Evolutionary conservation across 345 rosid genomes (phyloP).

Genomic region (Raphanus sativus): DNA sequence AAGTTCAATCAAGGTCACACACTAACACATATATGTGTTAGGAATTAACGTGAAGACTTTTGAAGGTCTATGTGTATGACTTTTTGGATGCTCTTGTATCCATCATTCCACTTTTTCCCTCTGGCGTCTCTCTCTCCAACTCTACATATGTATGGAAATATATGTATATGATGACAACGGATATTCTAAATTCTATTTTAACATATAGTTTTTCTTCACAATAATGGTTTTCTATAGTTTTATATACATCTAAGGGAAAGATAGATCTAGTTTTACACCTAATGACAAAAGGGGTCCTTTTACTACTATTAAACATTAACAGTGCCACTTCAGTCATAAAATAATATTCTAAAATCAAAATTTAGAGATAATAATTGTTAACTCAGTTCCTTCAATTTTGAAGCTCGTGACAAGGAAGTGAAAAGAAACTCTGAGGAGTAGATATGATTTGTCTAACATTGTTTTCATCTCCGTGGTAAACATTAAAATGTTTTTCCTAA

Average conservation of each 20-base stretch:
- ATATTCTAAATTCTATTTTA: conserved; percentile 37
- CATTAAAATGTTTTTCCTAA: neutral
- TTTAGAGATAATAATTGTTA: conserved; percentile 1
- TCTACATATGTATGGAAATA: conserved; percentile 16
- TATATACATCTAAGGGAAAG: conserved; percentile 19
- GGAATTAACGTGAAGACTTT: conserved; percentile 46
- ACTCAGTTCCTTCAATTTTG: conserved; percentile 1
- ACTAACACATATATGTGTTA: conserved; percentile 35
- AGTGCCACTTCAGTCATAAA: conserved; percentile 20
- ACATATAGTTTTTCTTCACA: conserved; percentile 24
- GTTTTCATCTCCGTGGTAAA: neutral
- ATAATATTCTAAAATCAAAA: neutral
- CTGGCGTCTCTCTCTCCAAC: conserved; percentile 22
- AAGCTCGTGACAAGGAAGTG: conserved; percentile 24
- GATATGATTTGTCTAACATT: neutral
- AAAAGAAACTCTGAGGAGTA: conserved; percentile 21
- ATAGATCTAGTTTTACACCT: conserved; percentile 37
- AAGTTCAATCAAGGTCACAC: conserved; percentile 32
- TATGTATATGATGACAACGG: conserved; percentile 33
- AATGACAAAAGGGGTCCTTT: conserved; percentile 28
- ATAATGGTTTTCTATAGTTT: conserved; percentile 15
- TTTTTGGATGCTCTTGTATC: conserved; percentile 43
- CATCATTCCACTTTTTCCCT: conserved; percentile 33
- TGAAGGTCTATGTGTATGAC: conserved; percentile 37
- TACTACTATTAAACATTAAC: conserved; percentile 25